Evolutionary conservation across 2,329 filamentous ascomycete genomes (phyloP).

Genomic region (Colletotrichum australisinense): DNA sequence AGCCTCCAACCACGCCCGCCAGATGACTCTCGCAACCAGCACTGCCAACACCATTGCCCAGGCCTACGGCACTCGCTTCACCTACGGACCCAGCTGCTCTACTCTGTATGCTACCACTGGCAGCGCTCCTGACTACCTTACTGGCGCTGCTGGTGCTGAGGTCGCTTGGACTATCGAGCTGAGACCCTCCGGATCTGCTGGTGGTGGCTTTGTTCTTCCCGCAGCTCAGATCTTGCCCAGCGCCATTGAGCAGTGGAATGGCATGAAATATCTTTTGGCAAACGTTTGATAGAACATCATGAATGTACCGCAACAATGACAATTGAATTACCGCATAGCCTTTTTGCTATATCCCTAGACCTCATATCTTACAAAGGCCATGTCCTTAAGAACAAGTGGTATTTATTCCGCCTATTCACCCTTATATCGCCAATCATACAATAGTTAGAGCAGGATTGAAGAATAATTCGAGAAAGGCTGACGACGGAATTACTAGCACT

Average conservation of each 20-base stretch:
- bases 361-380: too few relatives aligned
- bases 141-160: slow-evolving; percentile 42
- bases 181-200: slow-evolving; percentile 42
- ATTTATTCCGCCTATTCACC: too few relatives aligned
- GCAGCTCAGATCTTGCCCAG: slow-evolving; percentile 50
- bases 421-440: too few relatives aligned
- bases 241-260: slow-evolving; percentile 49
- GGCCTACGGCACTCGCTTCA: slow-evolving; percentile 48
- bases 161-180: slow-evolving; percentile 55
- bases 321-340: too few relatives aligned
- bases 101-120: slow-evolving; percentile 51
- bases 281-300: slow-evolving; percentile 13
- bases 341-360: too few relatives aligned
- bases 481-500: too few relatives aligned
- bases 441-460: too few relatives aligned
- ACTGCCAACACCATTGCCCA: slow-evolving; percentile 45
- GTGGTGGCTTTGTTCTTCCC: slow-evolving; percentile 52
- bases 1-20: slow-evolving; percentile 52
- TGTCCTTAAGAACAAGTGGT: too few relatives aligned
- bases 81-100: slow-evolving; percentile 49
- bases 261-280: slow-evolving; percentile 46
- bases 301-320: too few relatives aligned
- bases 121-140: slow-evolving; percentile 43
- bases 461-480: too few relatives aligned
- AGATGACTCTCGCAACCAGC: slow-evolving; percentile 49